Conservation (phyloP, 352 stramenopile genomes). For the Globisporangium paddicum region DNA sequence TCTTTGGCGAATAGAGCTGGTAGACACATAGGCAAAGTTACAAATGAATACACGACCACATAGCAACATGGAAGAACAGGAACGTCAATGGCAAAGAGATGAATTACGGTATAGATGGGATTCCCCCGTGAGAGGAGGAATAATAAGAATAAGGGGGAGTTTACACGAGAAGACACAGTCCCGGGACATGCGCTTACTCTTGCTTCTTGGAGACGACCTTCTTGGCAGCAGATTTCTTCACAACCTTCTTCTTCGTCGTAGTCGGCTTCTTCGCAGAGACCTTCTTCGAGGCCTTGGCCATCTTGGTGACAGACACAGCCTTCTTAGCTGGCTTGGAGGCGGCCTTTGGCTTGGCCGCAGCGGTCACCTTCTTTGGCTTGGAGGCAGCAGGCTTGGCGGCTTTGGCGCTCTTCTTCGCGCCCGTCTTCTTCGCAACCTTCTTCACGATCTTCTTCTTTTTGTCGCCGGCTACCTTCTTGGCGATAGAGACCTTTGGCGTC, state of each 20-base stretch:
- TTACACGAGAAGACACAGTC: constrained; percentile 1
- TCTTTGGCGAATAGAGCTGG: constrained; percentile 40
- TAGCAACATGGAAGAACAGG: not conserved
- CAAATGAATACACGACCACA: not conserved
- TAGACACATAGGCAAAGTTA: not conserved
- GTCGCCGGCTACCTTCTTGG: constrained; percentile 16
- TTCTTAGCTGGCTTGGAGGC: constrained; percentile 16
- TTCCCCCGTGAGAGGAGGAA: constrained; percentile 24
- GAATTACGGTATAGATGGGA: constrained; percentile 22
- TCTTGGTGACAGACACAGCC: constrained; percentile 23
- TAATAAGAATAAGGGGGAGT: constrained; percentile 57
- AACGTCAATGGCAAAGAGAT: constrained; percentile 14
- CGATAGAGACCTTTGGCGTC: constrained; percentile 18
- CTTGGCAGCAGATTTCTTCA: constrained; percentile 26
- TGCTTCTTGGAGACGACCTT: constrained; percentile 21
- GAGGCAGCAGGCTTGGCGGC: constrained; percentile 18
- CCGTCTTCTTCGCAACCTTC: constrained; percentile 67
- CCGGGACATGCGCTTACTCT: constrained; percentile 10
- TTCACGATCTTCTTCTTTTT: constrained; percentile 51
- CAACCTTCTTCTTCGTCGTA: constrained; percentile 30
- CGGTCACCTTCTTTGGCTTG: constrained; percentile 32
- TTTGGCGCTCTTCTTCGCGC: constrained; percentile 36
- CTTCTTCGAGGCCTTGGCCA: constrained; percentile 19
- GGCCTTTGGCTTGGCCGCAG: constrained; percentile 15
- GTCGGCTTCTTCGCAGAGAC: constrained; percentile 26